phyloP scores from a whole-genome alignment of 176 grass and related monocot species.

The barley (Hordeum vulgare) region DNA sequence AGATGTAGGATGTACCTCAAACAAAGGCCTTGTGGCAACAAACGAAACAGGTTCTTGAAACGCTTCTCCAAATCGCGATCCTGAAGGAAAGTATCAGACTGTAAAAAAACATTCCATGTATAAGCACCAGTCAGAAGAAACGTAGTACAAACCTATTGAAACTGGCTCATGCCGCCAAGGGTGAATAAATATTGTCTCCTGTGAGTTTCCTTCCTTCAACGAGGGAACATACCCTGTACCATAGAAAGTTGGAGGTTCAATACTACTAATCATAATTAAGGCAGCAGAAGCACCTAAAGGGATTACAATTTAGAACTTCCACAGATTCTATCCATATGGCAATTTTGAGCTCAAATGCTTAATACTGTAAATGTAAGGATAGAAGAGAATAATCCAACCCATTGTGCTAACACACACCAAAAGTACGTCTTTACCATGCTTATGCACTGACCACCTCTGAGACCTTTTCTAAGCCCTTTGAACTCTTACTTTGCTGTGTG shows the following conservation, averaged over 20 bases:
- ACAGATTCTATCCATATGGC: neutral
- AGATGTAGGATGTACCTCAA: conserved; percentile 58
- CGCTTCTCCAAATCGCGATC: conserved; percentile 87
- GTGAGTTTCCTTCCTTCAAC: conserved; percentile 89
- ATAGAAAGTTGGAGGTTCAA: neutral
- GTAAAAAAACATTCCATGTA: neutral
- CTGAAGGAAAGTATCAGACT: conserved; percentile 33
- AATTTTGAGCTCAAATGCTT: neutral
- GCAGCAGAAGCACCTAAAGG: neutral
- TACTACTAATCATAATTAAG: neutral
- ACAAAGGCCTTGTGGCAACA: conserved; percentile 65
- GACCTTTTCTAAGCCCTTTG: neutral
- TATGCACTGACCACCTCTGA: neutral
- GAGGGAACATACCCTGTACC: conserved; percentile 71
- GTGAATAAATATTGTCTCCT: conserved; percentile 94
- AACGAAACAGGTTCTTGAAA: conserved; percentile 95
- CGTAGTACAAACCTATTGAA: conserved; percentile 49
- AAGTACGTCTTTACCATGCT: neutral
- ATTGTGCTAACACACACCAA: neutral
- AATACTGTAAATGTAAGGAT: neutral
- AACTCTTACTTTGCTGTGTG: neutral
- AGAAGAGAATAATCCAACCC: neutral
- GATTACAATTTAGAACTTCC: neutral
- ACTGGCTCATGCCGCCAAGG: conserved; percentile 89
- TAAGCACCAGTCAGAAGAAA: neutral